Evolutionary conservation across 2,329 filamentous ascomycete genomes (phyloP).

Genomic region (Diaporthe vexans): DNA sequence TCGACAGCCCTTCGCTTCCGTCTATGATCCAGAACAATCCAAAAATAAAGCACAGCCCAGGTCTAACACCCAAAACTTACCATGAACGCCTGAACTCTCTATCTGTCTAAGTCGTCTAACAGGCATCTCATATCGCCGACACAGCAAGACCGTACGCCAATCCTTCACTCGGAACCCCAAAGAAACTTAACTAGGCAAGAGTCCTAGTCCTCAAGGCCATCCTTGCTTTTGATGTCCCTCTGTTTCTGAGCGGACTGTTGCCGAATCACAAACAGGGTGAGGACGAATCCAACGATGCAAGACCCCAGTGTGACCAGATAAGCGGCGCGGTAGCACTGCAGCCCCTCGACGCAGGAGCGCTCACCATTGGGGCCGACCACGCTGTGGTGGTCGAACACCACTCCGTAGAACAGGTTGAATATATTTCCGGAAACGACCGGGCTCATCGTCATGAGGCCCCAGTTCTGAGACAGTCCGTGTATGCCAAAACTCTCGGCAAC

Average conservation of each 20-base stretch:
- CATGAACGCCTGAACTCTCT: conserved; percentile 26
- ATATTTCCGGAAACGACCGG: conserved; percentile 90
- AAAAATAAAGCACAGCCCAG: conserved; percentile 3
- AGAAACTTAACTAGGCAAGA: not conserved
- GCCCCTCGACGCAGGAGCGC: conserved; percentile 80
- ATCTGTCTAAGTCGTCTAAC: conserved; percentile 31
- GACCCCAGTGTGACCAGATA: conserved; percentile 84
- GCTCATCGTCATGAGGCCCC: conserved; percentile 93
- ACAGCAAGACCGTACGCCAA: not conserved
- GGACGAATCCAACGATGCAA: conserved; percentile 76
- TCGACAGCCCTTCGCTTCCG: not conserved
- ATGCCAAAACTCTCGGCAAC: conserved; percentile 93
- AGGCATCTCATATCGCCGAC: conserved; percentile 1
- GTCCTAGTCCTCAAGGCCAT: conserved; percentile 53
- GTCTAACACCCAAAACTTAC: not conserved
- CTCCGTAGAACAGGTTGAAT: conserved; percentile 93
- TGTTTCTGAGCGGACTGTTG: conserved; percentile 63
- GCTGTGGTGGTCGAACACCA: conserved; percentile 85
- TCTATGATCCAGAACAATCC: not conserved
- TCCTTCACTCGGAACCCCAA: not conserved
- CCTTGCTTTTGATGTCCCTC: conserved; percentile 54
- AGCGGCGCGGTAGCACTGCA: conserved; percentile 84
- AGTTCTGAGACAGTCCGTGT: conserved; percentile 90
- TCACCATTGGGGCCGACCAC: conserved; percentile 77
- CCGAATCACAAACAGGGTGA: conserved; percentile 79